Conservation (phyloP, 2,329 filamentous ascomycete species). For the Apiospora sp. region DNA sequence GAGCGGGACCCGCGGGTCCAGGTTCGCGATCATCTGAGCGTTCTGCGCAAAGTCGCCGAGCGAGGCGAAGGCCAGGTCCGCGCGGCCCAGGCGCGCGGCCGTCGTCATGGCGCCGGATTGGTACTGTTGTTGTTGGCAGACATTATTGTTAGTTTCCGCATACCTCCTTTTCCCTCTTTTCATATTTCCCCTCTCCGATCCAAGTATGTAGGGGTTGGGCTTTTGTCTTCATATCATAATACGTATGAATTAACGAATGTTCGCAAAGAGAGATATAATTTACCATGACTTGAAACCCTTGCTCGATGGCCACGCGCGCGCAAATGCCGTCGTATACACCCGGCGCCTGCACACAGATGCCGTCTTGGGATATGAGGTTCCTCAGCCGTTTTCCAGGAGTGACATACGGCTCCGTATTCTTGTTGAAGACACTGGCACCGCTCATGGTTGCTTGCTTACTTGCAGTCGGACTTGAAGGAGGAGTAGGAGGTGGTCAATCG, state of each 20-base stretch:
- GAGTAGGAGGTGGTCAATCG: too few relatives aligned
- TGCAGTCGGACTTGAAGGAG: neutral
- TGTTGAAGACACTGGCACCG: neutral
- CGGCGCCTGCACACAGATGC: constrained; percentile 26
- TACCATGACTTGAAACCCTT: constrained; percentile 27
- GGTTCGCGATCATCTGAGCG: constrained; percentile 70
- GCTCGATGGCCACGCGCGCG: constrained; percentile 27
- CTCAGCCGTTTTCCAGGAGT: constrained; percentile 19
- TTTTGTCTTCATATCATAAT: too few relatives aligned
- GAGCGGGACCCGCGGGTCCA: constrained; percentile 62
- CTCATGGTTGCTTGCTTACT: neutral
- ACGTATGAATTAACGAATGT: neutral
- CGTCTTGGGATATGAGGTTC: constrained; percentile 25
- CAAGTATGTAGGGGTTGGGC: too few relatives aligned
- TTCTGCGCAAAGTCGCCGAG: constrained; percentile 69
- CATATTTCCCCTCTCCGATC: too few relatives aligned
- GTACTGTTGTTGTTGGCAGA: neutral
- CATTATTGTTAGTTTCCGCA: neutral
- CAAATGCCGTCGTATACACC: constrained; percentile 28
- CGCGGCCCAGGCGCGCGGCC: constrained; percentile 66
- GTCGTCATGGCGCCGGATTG: constrained; percentile 33
- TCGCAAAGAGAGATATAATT: neutral
- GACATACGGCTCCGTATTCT: constrained; percentile 21
- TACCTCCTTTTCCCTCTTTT: neutral
- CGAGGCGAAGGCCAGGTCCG: constrained; percentile 69